These are phyloP conservation scores for Hypoxylon sp. DNA, from an alignment of 2,329 filamentous ascomycete species.

Conservation along the genomic window DNA sequence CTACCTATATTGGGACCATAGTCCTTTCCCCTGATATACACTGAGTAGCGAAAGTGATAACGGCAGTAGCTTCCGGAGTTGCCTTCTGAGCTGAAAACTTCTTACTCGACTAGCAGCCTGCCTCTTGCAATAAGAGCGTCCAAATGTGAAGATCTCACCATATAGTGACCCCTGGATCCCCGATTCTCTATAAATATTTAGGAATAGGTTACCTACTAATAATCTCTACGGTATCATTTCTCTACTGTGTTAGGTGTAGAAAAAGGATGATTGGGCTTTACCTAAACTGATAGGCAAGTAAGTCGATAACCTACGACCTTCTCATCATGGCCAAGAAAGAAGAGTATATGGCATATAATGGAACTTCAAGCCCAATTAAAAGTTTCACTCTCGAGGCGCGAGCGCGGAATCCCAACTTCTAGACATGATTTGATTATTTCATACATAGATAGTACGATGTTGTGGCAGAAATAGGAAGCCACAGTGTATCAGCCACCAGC, in stretches of 20 bases:
- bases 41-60: neutral
- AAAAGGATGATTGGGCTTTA: neutral
- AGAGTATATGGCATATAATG: neutral
- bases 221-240: neutral
- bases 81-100: neutral
- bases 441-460: neutral
- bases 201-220: neutral
- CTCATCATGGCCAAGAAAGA: neutral
- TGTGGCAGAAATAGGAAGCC: slow-evolving; percentile 1
- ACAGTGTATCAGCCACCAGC: slow-evolving; percentile 14
- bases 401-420: neutral
- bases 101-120: neutral
- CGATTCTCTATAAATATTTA: too few species aligned
- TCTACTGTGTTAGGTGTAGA: neutral
- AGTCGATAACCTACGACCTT: neutral
- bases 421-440: neutral
- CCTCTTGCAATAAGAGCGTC: neutral
- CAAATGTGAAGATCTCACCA: neutral
- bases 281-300: neutral
- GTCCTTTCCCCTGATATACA: neutral
- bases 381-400: neutral
- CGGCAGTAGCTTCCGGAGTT: neutral
- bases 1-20: neutral
- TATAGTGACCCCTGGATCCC: too few species aligned
- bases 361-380: neutral